Evolutionary conservation across 495 filamentous ascomycete species (phyloP), one percentile per base, ranked within the genome.

Genomic region (Clavariopsis aquatica): DNA sequence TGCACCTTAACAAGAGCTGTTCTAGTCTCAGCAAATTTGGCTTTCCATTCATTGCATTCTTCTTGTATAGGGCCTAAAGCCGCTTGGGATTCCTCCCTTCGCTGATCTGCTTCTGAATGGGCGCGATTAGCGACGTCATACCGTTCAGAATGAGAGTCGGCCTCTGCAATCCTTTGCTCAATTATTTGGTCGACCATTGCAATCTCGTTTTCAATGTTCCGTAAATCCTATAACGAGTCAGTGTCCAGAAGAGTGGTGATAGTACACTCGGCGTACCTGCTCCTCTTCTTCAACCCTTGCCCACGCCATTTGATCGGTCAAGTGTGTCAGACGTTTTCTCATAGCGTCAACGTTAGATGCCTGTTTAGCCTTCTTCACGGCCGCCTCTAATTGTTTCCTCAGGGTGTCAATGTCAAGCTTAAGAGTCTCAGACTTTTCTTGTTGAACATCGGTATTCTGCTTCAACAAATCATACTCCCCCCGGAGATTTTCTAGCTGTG

Each of bases 401-500:
- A 86, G 71, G 4, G 75, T 68, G 8, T 74, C 69, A 17, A 87
- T 73, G 68, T 87, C 83, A 23, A 82, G 77, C 20, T 76, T 57
- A 43, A 77, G 77, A 27, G 68, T 77, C 28, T 73, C 68, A 0
- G 88, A 72, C 57, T 87, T 88, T 52, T 78, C 79, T 49, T 88
- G 82, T n/a, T 89, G 85, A 10, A 82, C 83, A 57, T 96, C 89
- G 24, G 89, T 78, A 1, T 78, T 83, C 59, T 90, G 83, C 57
- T 84, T 85, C 20, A 98, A 84, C 38, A 95, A 74, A 47, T 85
- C 81, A 74, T 99, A 99, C 70, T 98, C 95, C 63, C 91, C 86
- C 73, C 96, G 91, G 13, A 99, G 81, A 68, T 92, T 86, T 71
- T 97, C 91, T 1, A 99, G 80, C 71, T 98, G 93, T 5, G 96